Conservation (phyloP, 345 rosid genomes). For the Leavenworthia alabamica region DNA sequence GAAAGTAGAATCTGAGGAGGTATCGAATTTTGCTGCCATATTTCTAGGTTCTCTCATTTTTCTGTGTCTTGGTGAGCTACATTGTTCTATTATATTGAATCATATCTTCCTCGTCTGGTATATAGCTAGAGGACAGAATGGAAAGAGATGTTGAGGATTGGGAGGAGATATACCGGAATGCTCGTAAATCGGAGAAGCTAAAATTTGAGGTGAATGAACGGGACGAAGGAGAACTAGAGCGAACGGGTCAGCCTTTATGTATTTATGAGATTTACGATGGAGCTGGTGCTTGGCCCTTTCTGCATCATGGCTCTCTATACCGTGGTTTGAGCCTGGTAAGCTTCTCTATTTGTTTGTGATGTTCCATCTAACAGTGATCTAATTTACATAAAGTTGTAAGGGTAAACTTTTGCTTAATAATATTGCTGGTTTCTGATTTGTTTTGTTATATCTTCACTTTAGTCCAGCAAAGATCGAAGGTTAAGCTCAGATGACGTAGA, state of each 20-base stretch:
- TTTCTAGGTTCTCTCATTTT: conserved; percentile 33
- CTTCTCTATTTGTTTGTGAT: conserved; percentile 26
- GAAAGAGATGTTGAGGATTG: conserved; percentile 60
- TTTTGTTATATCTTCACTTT: conserved; percentile 16
- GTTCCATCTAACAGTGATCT: neutral
- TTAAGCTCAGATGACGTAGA: conserved; percentile 93
- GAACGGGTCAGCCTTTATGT: conserved; percentile 92
- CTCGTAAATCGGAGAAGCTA: conserved; percentile 81
- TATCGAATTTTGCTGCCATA: conserved; percentile 40
- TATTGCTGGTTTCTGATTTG: conserved; percentile 14
- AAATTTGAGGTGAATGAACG: conserved; percentile 87
- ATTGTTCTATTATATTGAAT: conserved; percentile 19
- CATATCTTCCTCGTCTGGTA: conserved; percentile 16
- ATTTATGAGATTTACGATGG: conserved; percentile 88
- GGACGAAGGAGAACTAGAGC: conserved; percentile 97
- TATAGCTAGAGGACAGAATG: conserved; percentile 87
- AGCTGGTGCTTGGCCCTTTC: conserved; percentile 90
- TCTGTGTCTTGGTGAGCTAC: conserved; percentile 16
- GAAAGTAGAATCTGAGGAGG: conserved; percentile 81
- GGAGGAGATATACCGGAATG: conserved; percentile 88
- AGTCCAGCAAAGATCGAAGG: conserved; percentile 72
- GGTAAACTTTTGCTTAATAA: neutral
- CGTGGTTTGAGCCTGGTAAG: conserved; percentile 96
- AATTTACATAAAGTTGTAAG: neutral
- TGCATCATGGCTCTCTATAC: conserved; percentile 92